phyloP scores from a whole-genome alignment of 169 alveolate species.

The Theileria sp. region DNA sequence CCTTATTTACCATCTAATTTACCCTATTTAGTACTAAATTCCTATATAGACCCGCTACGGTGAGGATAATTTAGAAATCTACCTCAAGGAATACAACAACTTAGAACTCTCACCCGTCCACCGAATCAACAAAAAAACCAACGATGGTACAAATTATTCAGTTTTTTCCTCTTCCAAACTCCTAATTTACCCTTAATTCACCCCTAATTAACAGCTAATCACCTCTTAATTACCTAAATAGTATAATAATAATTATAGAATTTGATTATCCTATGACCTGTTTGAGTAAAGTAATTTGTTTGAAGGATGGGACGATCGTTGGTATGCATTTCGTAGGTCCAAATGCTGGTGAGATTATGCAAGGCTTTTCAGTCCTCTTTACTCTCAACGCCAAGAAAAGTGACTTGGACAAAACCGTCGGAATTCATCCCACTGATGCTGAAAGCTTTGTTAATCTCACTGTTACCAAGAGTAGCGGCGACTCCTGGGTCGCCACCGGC shows the following conservation, averaged over 20 bases:
- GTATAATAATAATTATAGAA: neutral
- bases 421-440: conserved; percentile 97
- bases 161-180: neutral
- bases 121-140: conserved; percentile 65
- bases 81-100: conserved; percentile 88
- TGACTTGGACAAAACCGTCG: conserved; percentile 87
- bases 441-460: conserved; percentile 85
- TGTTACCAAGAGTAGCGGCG: conserved; percentile 85
- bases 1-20: neutral
- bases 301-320: conserved; percentile 86
- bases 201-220: no score
- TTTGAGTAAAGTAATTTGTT: conserved; percentile 88
- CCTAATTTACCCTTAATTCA: no score
- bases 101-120: conserved; percentile 78
- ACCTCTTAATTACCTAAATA: no score
- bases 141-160: neutral
- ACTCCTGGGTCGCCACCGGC: conserved; percentile 85
- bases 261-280: conserved; percentile 81
- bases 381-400: conserved; percentile 88
- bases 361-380: conserved; percentile 94
- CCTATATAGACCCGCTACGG: conserved; percentile 59
- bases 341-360: conserved; percentile 97
- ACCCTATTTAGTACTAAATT: neutral
- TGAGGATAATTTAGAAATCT: conserved; percentile 83
- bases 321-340: conserved; percentile 98